A percentile compares a stretch with the other conserved stretches of the same genome.
Conservation (phyloP, 2,329 filamentous ascomycete genomes). For the Macroventuria anomochaeta region DNA sequence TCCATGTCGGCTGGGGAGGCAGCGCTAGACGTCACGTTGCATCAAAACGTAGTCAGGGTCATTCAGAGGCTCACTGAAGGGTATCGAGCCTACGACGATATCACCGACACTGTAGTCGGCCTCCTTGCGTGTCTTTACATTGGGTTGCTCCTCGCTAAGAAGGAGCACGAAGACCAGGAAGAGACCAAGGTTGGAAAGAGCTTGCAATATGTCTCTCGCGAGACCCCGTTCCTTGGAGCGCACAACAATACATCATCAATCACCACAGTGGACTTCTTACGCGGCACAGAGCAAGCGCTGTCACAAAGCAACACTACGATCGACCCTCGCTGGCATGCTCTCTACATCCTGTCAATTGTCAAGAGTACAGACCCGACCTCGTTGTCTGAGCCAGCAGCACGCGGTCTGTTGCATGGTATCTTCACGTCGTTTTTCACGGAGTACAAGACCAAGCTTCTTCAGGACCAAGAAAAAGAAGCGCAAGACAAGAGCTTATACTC, state of each 20-base stretch:
- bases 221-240: slow-evolving; percentile 45
- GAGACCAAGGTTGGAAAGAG: slow-evolving; percentile 25
- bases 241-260: slow-evolving; percentile 12
- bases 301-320: slow-evolving; percentile 27
- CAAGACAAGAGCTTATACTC: slow-evolving; percentile 79
- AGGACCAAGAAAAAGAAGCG: slow-evolving; percentile 77
- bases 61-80: slow-evolving; percentile 71
- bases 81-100: slow-evolving; percentile 83
- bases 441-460: slow-evolving; percentile 78
- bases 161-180: slow-evolving; percentile 24
- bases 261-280: slow-evolving; percentile 26
- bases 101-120: slow-evolving; percentile 77
- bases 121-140: slow-evolving; percentile 81
- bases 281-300: slow-evolving; percentile 29
- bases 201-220: slow-evolving; percentile 32
- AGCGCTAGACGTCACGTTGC: slow-evolving; percentile 47
- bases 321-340: slow-evolving; percentile 47
- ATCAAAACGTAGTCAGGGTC: slow-evolving; percentile 70
- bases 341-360: slow-evolving; percentile 36
- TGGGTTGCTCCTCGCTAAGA: slow-evolving; percentile 67
- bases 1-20: slow-evolving; percentile 34
- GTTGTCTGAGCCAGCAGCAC: slow-evolving; percentile 19
- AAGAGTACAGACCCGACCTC: slow-evolving; percentile 31
- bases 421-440: slow-evolving; percentile 77
- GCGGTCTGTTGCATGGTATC: slow-evolving; percentile 65